These are phyloP conservation scores for Purpureocillium takamizusanense DNA, from an alignment of 2,329 filamentous ascomycete genomes.

Conservation along the genomic window DNA sequence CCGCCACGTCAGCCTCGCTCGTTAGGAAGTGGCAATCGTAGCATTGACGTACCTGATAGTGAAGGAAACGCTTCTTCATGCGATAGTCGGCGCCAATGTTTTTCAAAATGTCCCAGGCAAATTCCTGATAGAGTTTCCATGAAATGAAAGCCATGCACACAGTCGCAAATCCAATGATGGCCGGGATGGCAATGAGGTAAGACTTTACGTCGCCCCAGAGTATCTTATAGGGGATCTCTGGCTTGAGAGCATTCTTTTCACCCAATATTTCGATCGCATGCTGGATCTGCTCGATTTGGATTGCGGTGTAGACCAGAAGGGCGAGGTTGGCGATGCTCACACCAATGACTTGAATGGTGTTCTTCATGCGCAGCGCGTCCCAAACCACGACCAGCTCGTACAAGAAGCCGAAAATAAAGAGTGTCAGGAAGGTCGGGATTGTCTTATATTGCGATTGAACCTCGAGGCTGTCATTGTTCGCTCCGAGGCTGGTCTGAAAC, in stretches of 20 bases:
- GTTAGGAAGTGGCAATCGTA: neutral
- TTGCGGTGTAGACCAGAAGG: conserved; percentile 83
- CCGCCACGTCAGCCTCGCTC: conserved; percentile 9
- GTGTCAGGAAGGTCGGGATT: conserved; percentile 88
- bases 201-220: conserved; percentile 66
- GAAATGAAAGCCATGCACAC: conserved; percentile 66
- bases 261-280: conserved; percentile 56
- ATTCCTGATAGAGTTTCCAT: conserved; percentile 97
- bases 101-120: conserved; percentile 99
- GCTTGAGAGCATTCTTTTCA: conserved; percentile 32
- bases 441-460: conserved; percentile 51
- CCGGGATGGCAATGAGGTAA: conserved; percentile 77
- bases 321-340: conserved; percentile 88
- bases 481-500: conserved; percentile 59
- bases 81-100: conserved; percentile 95
- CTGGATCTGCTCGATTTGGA: conserved; percentile 85
- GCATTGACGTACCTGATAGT: conserved; percentile 67
- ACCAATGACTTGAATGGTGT: conserved; percentile 97
- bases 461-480: conserved; percentile 26
- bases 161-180: conserved; percentile 69
- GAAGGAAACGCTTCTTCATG: conserved; percentile 93
- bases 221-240: too few relatives aligned
- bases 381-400: conserved; percentile 87
- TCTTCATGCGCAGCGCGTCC: conserved; percentile 89
- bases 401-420: conserved; percentile 95